Conservation (phyloP, 331 rosid species). For the Pyracantha coccinea region DNA sequence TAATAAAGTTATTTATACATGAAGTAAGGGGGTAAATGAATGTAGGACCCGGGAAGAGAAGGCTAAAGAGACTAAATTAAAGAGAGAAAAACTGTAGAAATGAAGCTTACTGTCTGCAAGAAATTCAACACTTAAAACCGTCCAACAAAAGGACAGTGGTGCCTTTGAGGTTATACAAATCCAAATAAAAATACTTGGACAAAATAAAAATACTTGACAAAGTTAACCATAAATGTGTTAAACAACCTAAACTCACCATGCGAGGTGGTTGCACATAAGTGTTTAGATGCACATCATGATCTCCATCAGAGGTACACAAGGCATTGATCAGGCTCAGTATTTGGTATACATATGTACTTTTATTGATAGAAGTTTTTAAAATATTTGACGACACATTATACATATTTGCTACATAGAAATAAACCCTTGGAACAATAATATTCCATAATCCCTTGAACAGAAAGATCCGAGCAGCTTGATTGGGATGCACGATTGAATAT, state of each 20-base stretch:
- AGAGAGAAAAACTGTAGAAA: not conserved
- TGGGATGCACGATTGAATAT: slow-evolving; percentile 98
- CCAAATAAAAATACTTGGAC: not conserved
- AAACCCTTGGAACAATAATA: not conserved
- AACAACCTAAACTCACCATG: not conserved
- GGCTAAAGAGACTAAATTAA: not conserved
- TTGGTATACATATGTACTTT: not conserved
- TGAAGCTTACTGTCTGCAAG: not conserved
- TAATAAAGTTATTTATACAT: not conserved
- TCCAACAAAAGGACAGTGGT: not conserved
- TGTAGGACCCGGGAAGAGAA: not conserved
- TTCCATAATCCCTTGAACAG: slow-evolving; percentile 37
- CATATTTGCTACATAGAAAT: not conserved
- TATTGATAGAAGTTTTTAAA: not conserved
- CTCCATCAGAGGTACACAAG: not conserved
- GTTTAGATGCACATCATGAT: not conserved
- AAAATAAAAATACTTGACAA: not conserved
- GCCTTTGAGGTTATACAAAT: not conserved
- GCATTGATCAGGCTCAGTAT: not conserved
- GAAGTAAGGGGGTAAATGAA: not conserved
- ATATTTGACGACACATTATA: not conserved
- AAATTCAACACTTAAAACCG: not conserved
- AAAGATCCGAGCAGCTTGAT: slow-evolving; percentile 87
- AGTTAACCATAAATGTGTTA: not conserved
- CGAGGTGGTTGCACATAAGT: not conserved